These are phyloP conservation scores for Penicillium simplicissimum DNA, from an alignment of 495 filamentous ascomycete genomes.

Conservation along the genomic window DNA sequence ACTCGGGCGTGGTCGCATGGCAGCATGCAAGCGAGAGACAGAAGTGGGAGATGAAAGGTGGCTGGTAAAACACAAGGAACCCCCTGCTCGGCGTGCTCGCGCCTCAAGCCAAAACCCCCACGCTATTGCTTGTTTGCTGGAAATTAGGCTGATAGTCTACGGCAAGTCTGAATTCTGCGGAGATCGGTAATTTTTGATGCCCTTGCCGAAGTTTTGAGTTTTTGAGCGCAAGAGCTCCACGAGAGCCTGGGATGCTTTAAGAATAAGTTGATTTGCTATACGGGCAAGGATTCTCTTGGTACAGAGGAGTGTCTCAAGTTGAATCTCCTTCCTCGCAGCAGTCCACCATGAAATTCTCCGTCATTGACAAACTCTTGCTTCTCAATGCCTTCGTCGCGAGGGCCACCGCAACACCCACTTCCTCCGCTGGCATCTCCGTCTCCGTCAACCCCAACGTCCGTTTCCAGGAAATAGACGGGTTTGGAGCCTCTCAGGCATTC, in stretches of 20 bases:
- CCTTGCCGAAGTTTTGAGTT: too few species aligned
- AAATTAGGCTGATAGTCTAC: neutral
- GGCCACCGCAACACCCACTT: neutral
- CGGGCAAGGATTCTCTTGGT: neutral
- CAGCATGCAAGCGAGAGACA: neutral
- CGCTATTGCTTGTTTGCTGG: neutral
- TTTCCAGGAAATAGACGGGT: conserved; percentile 4
- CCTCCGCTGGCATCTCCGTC: neutral
- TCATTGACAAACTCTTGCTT: neutral
- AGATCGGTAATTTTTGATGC: too few species aligned
- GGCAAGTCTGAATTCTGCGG: too few species aligned
- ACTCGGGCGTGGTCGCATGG: neutral
- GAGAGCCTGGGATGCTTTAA: neutral
- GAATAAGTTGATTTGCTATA: neutral
- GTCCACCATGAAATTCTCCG: neutral
- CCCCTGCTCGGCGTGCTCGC: neutral
- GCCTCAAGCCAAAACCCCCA: neutral
- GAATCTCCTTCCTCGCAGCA: neutral
- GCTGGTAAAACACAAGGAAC: neutral
- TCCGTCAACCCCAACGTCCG: neutral
- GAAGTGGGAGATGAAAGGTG: neutral
- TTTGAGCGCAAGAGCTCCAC: neutral
- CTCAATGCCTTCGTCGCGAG: neutral
- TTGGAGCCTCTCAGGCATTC: conserved; percentile 6
- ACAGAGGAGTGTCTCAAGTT: neutral